These are phyloP conservation scores for Coemansia sp. DNA, from an alignment of 192 early-diverging fungal species.

Conservation along the genomic window DNA sequence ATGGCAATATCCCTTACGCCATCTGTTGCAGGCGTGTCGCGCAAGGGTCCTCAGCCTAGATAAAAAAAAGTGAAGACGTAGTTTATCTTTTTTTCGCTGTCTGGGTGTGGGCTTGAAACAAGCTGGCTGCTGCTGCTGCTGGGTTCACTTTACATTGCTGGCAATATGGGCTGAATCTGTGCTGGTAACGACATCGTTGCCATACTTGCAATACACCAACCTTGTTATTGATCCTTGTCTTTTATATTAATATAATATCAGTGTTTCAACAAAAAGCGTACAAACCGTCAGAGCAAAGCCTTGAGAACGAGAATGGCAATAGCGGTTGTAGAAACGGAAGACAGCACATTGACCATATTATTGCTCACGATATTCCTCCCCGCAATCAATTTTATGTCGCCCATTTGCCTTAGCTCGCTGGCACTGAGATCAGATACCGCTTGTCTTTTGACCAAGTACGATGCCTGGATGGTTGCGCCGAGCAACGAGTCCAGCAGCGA, in stretches of 20 bases:
- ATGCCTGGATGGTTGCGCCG: conserved; percentile 74
- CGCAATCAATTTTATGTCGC: conserved; percentile 59
- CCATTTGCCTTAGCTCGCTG: conserved; percentile 42
- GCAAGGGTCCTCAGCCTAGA: neutral
- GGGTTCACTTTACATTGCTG: neutral
- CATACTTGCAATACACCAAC: too few relatives aligned
- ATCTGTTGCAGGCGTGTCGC: conserved; percentile 25
- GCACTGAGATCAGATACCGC: conserved; percentile 58
- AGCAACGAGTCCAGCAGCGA: conserved; percentile 81
- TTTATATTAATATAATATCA: neutral
- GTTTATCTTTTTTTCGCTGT: neutral
- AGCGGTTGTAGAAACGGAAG: conserved; percentile 32
- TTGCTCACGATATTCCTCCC: conserved; percentile 76
- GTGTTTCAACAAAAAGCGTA: neutral
- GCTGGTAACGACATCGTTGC: neutral
- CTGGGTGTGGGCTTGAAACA: neutral
- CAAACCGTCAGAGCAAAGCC: neutral
- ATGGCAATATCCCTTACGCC: conserved; percentile 52
- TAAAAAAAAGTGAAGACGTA: too few relatives aligned
- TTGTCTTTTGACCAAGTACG: conserved; percentile 63
- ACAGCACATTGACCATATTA: conserved; percentile 61
- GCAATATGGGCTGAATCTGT: neutral
- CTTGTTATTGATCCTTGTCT: neutral
- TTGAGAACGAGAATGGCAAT: conserved; percentile 17
- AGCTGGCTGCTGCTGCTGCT: neutral